Evolutionary conservation across 2,329 filamentous ascomycete genomes (phyloP).

Genomic region (Dactylonectria macrodidyma): DNA sequence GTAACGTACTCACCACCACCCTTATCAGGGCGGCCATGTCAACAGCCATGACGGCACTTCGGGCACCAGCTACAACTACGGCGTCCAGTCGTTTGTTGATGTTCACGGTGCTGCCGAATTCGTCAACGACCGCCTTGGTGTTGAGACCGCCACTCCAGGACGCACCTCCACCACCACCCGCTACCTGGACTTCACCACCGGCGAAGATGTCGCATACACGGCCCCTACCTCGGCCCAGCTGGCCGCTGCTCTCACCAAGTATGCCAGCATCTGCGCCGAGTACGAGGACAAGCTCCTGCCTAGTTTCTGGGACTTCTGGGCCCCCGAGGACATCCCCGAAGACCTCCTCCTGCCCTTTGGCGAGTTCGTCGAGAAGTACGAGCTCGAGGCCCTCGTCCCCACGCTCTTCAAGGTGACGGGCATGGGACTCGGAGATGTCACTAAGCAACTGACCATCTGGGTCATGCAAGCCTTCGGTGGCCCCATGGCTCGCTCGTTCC

Average conservation of each 20-base stretch:
- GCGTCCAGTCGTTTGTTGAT: slow-evolving; percentile 56
- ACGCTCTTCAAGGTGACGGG: slow-evolving; percentile 57
- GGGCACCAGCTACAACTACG: slow-evolving; percentile 52
- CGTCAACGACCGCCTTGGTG: slow-evolving; percentile 58
- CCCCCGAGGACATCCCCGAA: slow-evolving; percentile 51
- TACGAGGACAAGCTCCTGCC: slow-evolving; percentile 53
- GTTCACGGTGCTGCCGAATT: slow-evolving; percentile 58
- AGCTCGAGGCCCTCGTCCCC: slow-evolving; percentile 58
- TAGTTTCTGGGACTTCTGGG: slow-evolving; percentile 58
- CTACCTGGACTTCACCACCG: slow-evolving; percentile 56
- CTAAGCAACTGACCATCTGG: slow-evolving; percentile 60
- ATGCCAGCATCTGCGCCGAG: slow-evolving; percentile 47
- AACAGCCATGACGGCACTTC: slow-evolving; percentile 63
- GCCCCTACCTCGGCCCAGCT: slow-evolving; percentile 40
- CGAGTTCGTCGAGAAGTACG: slow-evolving; percentile 63
- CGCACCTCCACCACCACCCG: slow-evolving; percentile 47
- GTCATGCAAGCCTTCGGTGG: slow-evolving; percentile 59
- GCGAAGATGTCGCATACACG: slow-evolving; percentile 48
- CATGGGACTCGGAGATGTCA: slow-evolving; percentile 62
- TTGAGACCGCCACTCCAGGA: slow-evolving; percentile 47
- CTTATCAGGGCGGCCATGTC: slow-evolving; percentile 62
- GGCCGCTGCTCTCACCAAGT: slow-evolving; percentile 46
- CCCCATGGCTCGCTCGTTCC: slow-evolving; percentile 53
- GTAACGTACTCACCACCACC: neutral
- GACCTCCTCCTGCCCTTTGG: slow-evolving; percentile 62